Evolutionary conservation across 148 eudicot species (phyloP).

Genomic region (Chenopodium berlandieri): DNA sequence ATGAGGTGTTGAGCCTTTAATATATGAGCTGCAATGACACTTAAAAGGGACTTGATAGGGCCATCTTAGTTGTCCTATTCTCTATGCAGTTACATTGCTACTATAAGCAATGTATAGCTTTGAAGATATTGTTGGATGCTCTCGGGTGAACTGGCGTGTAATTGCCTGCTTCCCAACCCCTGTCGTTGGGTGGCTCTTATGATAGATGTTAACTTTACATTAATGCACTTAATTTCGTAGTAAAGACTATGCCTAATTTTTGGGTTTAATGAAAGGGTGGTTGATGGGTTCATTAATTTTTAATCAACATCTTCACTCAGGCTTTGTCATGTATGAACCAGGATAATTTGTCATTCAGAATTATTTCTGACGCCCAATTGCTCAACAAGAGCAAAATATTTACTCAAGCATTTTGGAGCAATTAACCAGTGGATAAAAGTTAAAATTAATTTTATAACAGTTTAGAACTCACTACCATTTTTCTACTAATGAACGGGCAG

Average conservation of each 20-base stretch:
- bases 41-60: not conserved
- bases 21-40: not conserved
- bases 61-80: not conserved
- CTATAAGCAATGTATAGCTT: not conserved
- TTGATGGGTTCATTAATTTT: not conserved
- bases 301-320: not conserved
- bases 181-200: not conserved
- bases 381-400: not conserved
- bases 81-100: not conserved
- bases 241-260: not conserved
- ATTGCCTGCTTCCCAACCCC: not conserved
- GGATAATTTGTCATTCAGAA: not conserved
- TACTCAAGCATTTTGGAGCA: not conserved
- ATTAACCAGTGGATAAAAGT: not conserved
- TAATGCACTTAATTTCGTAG: constrained; percentile 6
- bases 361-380: not conserved
- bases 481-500: not conserved
- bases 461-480: no score
- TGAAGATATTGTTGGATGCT: not conserved
- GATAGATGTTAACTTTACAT: not conserved
- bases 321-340: not conserved
- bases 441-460: no score
- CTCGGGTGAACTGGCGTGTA: not conserved
- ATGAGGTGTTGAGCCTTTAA: not conserved
- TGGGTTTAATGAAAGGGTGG: not conserved